These are phyloP conservation scores for Nidula microcarpa DNA, from an alignment of 768 basidiomycete genomes.

Conservation along the genomic window DNA sequence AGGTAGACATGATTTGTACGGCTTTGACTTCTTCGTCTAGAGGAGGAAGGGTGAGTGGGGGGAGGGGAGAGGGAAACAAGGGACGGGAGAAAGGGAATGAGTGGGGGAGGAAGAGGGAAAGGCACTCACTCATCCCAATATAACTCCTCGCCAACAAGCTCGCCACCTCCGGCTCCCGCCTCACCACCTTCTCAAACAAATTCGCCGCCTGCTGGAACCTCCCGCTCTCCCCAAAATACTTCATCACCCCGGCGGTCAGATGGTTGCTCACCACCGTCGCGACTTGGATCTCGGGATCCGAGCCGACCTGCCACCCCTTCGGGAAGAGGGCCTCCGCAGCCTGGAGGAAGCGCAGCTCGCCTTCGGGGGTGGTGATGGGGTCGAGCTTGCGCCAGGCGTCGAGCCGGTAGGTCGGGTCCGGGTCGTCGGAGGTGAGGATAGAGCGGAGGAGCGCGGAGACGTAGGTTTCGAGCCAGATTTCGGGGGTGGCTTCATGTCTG, in stretches of 20 bases:
- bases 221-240: constrained; percentile 94
- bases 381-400: constrained; percentile 96
- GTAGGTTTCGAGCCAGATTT: constrained; percentile 98
- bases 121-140: constrained; percentile 90
- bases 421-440: constrained; percentile 94
- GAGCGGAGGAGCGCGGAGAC: constrained; percentile 89
- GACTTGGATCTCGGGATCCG: constrained; percentile 98
- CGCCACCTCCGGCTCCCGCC: constrained; percentile 87
- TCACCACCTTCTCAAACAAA: constrained; percentile 86
- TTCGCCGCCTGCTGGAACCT: constrained; percentile 87
- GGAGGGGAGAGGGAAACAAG: constrained; percentile 23
- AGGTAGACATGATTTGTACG: constrained; percentile 85
- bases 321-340: constrained; percentile 86
- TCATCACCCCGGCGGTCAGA: constrained; percentile 90
- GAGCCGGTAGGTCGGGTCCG: constrained; percentile 85
- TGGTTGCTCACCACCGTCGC: constrained; percentile 97
- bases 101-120: neutral
- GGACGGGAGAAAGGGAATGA: too few species aligned
- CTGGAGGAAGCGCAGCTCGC: constrained; percentile 86
- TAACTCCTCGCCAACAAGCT: constrained; percentile 86
- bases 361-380: constrained; percentile 86
- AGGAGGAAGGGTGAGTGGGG: neutral
- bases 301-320: constrained; percentile 98
- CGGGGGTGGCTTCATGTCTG: constrained; percentile 86
- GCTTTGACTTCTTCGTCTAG: constrained; percentile 98